phyloP scores from a whole-genome alignment of 352 stramenopile species.

The Plasmopara viticola region DNA sequence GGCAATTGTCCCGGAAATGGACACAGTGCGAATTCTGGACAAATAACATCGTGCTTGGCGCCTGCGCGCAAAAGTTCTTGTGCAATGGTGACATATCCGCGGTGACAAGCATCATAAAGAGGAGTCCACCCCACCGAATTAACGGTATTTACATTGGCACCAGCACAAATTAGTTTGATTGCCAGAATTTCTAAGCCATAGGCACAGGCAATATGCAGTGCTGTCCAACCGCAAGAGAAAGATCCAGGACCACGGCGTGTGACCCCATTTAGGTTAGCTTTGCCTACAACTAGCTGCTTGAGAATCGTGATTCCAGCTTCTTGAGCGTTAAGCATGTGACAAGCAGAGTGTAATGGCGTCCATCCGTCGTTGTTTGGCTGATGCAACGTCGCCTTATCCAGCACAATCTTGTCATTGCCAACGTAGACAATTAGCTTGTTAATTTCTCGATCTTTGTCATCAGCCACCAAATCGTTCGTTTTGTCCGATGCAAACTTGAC shows the following conservation, averaged over 20 bases:
- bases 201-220: conserved; percentile 68
- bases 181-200: conserved; percentile 69
- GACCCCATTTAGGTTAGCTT: conserved; percentile 50
- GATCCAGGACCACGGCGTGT: conserved; percentile 63
- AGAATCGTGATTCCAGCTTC: conserved; percentile 71
- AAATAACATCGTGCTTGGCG: conserved; percentile 56
- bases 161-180: conserved; percentile 68
- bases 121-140: conserved; percentile 75
- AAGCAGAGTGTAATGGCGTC: conserved; percentile 71
- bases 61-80: conserved; percentile 63
- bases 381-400: conserved; percentile 60
- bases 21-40: conserved; percentile 73
- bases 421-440: conserved; percentile 8
- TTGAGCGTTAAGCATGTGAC: conserved; percentile 61
- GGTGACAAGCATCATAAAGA: conserved; percentile 71
- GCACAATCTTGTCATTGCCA: conserved; percentile 61
- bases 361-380: conserved; percentile 73
- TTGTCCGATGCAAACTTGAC: conserved; percentile 9
- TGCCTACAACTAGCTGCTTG: conserved; percentile 51
- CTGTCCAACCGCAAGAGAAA: conserved; percentile 75
- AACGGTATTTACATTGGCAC: conserved; percentile 53
- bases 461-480: conserved; percentile 8
- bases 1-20: conserved; percentile 61
- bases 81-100: conserved; percentile 52
- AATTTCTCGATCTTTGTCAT: conserved; percentile 5